Base-by-base conservation (phyloP, 345 rosid species). In the Lepidium didymum region DNA sequence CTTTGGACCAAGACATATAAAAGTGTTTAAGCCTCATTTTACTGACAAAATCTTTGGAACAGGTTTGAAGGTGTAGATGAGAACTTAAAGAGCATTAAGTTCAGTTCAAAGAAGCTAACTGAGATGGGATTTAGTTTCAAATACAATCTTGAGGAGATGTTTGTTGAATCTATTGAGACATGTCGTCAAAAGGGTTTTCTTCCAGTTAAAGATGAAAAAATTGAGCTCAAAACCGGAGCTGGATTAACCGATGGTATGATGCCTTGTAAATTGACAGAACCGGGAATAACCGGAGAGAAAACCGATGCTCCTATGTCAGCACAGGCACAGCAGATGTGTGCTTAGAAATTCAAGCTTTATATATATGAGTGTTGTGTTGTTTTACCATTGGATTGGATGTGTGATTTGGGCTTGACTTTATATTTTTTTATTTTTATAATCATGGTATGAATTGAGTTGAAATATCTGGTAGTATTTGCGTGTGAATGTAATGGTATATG, bases 101-200 rank as follows among this genome's bases (percentile, higher is more conserved):
- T 91, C 83, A 72, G 77, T 23, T 86, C 97, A 1, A 78, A 89
- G 49, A 94, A 87, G 85, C 80, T 94, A 9, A 41, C 11, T 46
- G 92, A 87, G 8, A 14, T 80, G 77, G 99, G 99, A 7, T 89
- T 94, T 54, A 54, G 79, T 79, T 94, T 83, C 81, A 86, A 86
- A 52, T 81, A 85, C 73, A 85, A 71, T 78, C 80, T 94, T 35
- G 93, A 91, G 72, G 90, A 89, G 23, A 91, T 94, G 96, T 75
- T 79, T 16, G 50, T 23, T 0, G 97, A 84, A 38, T 92, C 93
- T 13, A 84, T 93, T 40, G 97, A 87, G 57, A 80, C 85, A 11
- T 87, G 98, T 81, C 63, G 82, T 27, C 72, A 76, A 40, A 91
- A 85, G 69, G 89, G 91, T 4, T 76, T 89, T 61, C 78, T 94